Base-by-base conservation (phyloP, 345 rosid genomes). In the Geranium rotundifolium region DNA sequence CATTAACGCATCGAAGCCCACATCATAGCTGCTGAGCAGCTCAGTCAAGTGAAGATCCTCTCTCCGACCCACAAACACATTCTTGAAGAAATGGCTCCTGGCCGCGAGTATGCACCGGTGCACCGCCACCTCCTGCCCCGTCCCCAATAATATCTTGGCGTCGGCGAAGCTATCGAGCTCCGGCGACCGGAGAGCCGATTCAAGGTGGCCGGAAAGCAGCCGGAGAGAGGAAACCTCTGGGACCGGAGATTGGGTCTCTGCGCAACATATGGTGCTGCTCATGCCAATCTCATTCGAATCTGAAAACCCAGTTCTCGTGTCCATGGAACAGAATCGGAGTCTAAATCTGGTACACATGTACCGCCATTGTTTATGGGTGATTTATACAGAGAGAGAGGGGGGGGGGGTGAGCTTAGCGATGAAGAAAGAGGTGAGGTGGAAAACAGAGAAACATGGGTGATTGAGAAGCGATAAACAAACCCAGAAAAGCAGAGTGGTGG, bases 91-190 rank as follows among this genome's bases (percentile, higher is more conserved):
- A 17, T 80, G 75, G 19, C 80, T 79, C 64, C 96, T 79, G 29
- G 81, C 82, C 0, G 91, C 77, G 8, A 91, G 75, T 76, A 91
- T 75, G 81, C 95, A 91, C 60, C 91, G 86, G 78, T 91, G 97
- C 57, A 88, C 83, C 7, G 82, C 56, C 46, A 91, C 65, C 58
- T 84, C 90, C 0, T 63, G 72, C 55, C 88, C 88, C 19, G 64
- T 65, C 23, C 82, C 18, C 65, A 81, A 76, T 63, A 63, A 72
- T 29, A 91, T 81, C 64, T 73, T 83, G 18, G 91, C 91, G 66
- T 91, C 97, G 9, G 88, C 70, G 70, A 72, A 91, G 74, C 78
- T 78, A 20, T 74, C 76, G 17, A 71, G 76, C 39, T 77, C 86
- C 9, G 76, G 65, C 19, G 89, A 82, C 3, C 77, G 75, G 57